Evolutionary conservation across 495 filamentous ascomycete species (phyloP).

Genomic region (Tetracladium setigerum): DNA sequence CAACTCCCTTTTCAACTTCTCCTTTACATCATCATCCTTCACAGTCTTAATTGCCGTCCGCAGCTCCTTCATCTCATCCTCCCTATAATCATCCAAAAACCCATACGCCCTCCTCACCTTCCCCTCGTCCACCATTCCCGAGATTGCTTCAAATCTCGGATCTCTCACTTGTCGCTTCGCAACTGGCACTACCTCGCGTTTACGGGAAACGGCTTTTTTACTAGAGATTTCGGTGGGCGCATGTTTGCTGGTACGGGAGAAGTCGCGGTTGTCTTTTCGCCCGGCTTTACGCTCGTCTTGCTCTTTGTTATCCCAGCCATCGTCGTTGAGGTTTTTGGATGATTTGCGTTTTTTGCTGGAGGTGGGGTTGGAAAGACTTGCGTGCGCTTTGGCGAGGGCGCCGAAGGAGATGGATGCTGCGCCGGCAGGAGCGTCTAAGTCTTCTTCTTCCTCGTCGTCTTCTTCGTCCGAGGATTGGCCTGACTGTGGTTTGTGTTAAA

Average conservation of each 20-base stretch:
- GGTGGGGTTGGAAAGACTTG: conserved; percentile 36
- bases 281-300: conserved; percentile 28
- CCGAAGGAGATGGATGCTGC: conserved; percentile 69
- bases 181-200: conserved; percentile 57
- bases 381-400: conserved; percentile 77
- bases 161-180: conserved; percentile 57
- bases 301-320: conserved; percentile 24
- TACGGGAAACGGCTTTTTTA: conserved; percentile 74
- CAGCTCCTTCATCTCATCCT: conserved; percentile 67
- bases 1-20: conserved; percentile 58
- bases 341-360: conserved; percentile 25
- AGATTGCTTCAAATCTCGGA: conserved; percentile 71
- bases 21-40: conserved; percentile 53
- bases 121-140: conserved; percentile 41
- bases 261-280: conserved; percentile 30
- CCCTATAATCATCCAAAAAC: conserved; percentile 81
- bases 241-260: conserved; percentile 68
- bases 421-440: conserved; percentile 22
- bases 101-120: conserved; percentile 61
- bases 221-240: conserved; percentile 74
- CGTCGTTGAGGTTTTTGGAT: conserved; percentile 17
- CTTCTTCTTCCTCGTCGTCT: background rate
- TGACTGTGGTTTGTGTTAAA: conserved; percentile 6
- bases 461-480: conserved; percentile 15
- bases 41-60: conserved; percentile 55